Evolutionary conservation across 768 basidiomycete species (phyloP).

Genomic region (Russula emetica): DNA sequence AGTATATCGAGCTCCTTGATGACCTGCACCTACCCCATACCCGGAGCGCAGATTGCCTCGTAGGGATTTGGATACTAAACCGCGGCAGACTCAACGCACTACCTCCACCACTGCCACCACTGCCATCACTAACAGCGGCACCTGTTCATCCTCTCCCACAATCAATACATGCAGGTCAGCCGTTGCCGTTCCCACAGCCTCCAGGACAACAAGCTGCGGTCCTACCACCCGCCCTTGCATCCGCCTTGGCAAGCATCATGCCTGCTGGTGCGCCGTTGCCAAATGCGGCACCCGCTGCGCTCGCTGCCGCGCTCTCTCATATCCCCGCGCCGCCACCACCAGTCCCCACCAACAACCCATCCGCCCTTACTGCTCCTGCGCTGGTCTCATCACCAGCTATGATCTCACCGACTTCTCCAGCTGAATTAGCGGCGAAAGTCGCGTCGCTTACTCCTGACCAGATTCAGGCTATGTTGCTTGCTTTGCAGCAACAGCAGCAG

Average conservation of each 20-base stretch:
- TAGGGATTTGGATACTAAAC: constrained; percentile 82
- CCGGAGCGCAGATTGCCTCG: constrained; percentile 60
- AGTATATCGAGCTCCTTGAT: constrained; percentile 81
- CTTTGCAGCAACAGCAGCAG: constrained; percentile 38
- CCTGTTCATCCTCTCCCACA: background rate
- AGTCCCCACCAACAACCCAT: constrained; percentile 28
- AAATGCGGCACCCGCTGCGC: constrained; percentile 14
- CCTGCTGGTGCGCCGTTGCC: constrained; percentile 1
- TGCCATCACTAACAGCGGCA: background rate
- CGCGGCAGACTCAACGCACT: constrained; percentile 66
- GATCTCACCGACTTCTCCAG: constrained; percentile 35
- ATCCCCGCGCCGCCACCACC: constrained; percentile 22
- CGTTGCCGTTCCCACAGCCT: background rate
- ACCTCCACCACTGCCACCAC: background rate
- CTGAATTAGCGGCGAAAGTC: constrained; percentile 63
- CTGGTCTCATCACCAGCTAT: constrained; percentile 32
- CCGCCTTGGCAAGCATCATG: constrained; percentile 23
- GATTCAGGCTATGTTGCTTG: constrained; percentile 61
- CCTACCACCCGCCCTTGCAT: constrained; percentile 22
- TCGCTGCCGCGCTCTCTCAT: constrained; percentile 25
- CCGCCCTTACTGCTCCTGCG: constrained; percentile 22
- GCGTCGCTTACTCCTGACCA: constrained; percentile 74
- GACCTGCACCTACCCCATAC: constrained; percentile 62
- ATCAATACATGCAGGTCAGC: background rate
- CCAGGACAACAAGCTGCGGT: constrained; percentile 8